Evolutionary conservation across 257 asterid genomes (phyloP).

Genomic region (Buddleja alternifolia): DNA sequence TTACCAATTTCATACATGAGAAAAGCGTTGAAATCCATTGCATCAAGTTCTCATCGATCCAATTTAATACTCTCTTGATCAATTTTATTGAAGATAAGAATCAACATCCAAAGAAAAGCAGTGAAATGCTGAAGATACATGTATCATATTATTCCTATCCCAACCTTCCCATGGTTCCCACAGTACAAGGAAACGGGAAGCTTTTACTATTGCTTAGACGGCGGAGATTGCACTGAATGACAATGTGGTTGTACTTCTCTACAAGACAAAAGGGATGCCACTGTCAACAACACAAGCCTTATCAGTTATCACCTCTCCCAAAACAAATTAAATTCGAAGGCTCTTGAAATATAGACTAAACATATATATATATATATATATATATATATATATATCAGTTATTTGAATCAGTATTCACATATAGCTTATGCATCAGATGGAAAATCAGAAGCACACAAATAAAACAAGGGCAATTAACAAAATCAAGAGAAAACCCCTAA

Average conservation of each 20-base stretch:
- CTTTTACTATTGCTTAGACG: neutral
- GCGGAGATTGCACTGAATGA: neutral
- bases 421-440: neutral
- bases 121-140: neutral
- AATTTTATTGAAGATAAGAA: neutral
- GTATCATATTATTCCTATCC: neutral
- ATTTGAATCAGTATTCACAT: constrained; percentile 19
- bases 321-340: constrained; percentile 5
- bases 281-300: neutral
- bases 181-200: neutral
- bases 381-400: constrained; percentile 1
- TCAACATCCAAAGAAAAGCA: neutral
- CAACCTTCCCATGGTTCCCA: constrained; percentile 1
- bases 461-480: neutral
- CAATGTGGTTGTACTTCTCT: neutral
- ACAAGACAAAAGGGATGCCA: neutral
- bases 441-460: constrained; percentile 14
- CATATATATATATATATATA: no score
- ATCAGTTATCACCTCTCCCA: neutral
- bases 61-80: neutral
- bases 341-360: no score
- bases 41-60: no score
- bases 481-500: constrained; percentile 8
- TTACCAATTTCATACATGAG: no score
- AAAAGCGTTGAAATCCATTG: no score